Conservation (phyloP, 192 early-diverging fungal genomes). For the Entrophospora sp. region DNA sequence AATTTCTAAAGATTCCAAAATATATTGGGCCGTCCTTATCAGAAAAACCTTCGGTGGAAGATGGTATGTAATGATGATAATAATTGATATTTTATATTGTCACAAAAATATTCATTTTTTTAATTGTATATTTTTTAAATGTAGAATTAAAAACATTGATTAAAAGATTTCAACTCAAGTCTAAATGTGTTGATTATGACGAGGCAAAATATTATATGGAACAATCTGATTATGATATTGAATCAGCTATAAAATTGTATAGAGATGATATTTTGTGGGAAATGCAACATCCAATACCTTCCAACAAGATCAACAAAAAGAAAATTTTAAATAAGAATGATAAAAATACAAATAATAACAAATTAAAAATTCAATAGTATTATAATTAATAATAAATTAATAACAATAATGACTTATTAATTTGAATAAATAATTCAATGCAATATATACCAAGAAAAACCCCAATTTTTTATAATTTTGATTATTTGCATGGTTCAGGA, state of each 20-base stretch:
- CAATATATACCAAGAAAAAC: too few species aligned
- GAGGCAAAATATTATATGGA: constrained; percentile 18
- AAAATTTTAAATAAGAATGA: too few species aligned
- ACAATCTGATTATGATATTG: constrained; percentile 8
- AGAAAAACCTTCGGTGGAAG: constrained; percentile 5
- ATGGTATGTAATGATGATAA: constrained; percentile 7
- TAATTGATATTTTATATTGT: not conserved
- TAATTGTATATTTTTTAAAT: not conserved
- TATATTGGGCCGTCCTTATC: constrained; percentile 15
- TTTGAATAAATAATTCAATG: too few species aligned
- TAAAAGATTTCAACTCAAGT: constrained; percentile 15
- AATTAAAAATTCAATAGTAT: too few species aligned
- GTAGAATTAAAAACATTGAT: constrained; percentile 7
- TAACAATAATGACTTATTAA: too few species aligned
- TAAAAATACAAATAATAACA: too few species aligned
- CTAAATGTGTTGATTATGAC: constrained; percentile 11
- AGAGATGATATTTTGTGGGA: constrained; percentile 9
- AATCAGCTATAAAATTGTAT: constrained; percentile 1
- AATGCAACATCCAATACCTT: constrained; percentile 11
- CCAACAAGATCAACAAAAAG: too few species aligned
- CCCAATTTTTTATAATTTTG: not conserved
- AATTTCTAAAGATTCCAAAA: not conserved
- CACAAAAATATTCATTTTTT: not conserved
- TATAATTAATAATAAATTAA: too few species aligned
- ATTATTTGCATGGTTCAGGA: constrained; percentile 62